Evolutionary conservation across 345 rosid species (phyloP).

Genomic region (Populus euphratica): DNA sequence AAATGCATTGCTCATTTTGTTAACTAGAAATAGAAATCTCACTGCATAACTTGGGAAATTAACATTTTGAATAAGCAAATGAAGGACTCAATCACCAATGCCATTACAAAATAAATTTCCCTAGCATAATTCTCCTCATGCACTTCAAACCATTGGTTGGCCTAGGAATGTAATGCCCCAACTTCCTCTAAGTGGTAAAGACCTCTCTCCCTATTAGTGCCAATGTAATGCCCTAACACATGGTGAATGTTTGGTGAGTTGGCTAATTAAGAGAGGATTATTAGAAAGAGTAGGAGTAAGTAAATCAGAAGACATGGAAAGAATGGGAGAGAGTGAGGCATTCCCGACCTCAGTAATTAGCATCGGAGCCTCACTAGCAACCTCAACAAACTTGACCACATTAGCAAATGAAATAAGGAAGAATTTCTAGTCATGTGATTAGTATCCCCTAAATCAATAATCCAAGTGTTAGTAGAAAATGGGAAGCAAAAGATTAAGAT

Average conservation of each 20-base stretch:
- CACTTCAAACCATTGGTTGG: not conserved
- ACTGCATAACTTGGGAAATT: not conserved
- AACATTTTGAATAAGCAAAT: not conserved
- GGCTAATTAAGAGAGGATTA: not conserved
- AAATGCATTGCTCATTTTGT: not conserved
- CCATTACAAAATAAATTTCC: too few species aligned
- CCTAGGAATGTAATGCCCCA: not conserved
- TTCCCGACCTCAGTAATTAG: not conserved
- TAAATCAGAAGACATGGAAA: not conserved
- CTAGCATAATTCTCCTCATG: too few species aligned
- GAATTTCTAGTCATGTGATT: too few species aligned
- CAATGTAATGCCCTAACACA: too few species aligned
- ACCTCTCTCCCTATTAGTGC: not conserved
- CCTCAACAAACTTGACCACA: not conserved
- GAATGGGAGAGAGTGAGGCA: not conserved
- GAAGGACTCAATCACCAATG: too few species aligned
- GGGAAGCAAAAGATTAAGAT: not conserved
- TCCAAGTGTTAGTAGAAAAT: not conserved
- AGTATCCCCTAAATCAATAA: not conserved
- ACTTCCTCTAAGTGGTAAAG: not conserved
- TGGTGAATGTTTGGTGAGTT: not conserved
- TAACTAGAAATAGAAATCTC: not conserved
- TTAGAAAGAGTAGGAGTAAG: not conserved
- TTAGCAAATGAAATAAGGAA: too few species aligned
- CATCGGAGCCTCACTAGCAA: not conserved